phyloP scores from a whole-genome alignment of 495 filamentous ascomycete species.

The Podospora australis region DNA sequence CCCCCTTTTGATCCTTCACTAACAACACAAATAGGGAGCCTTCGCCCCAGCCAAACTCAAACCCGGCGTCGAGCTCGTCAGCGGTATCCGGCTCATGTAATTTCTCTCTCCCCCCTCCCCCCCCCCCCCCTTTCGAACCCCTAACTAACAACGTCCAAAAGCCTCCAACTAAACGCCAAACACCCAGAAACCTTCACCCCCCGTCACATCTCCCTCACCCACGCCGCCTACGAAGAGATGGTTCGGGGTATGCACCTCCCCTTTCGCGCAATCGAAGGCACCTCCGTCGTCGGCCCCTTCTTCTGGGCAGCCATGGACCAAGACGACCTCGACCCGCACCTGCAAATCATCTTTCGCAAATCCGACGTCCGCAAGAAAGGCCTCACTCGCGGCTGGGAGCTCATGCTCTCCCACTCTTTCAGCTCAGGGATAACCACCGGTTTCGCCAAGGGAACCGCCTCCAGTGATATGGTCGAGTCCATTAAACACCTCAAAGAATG shows the following conservation, averaged over 20 bases:
- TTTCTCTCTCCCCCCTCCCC: constrained; percentile 6
- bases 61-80: constrained; percentile 33
- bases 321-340: constrained; percentile 43
- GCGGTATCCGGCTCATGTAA: constrained; percentile 46
- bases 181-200: constrained; percentile 47
- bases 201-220: constrained; percentile 36
- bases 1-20: not conserved
- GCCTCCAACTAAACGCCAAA: constrained; percentile 45
- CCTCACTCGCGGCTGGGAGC: constrained; percentile 51
- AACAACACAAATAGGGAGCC: constrained; percentile 32
- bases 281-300: constrained; percentile 47
- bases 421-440: constrained; percentile 45
- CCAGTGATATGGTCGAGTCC: constrained; percentile 40
- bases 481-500: constrained; percentile 43
- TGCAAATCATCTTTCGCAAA: constrained; percentile 52
- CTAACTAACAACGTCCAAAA: constrained; percentile 17
- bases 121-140: not conserved
- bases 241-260: constrained; percentile 40
- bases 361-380: constrained; percentile 53
- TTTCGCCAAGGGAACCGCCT: constrained; percentile 47
- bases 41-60: constrained; percentile 39
- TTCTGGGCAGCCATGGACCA: constrained; percentile 51
- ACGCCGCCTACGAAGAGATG: constrained; percentile 36
- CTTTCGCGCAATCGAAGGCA: constrained; percentile 45
- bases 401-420: constrained; percentile 51